These are phyloP conservation scores for Vitis hybrid DNA, from an alignment of 177 flowering plant genomes.

Conservation along the genomic window DNA sequence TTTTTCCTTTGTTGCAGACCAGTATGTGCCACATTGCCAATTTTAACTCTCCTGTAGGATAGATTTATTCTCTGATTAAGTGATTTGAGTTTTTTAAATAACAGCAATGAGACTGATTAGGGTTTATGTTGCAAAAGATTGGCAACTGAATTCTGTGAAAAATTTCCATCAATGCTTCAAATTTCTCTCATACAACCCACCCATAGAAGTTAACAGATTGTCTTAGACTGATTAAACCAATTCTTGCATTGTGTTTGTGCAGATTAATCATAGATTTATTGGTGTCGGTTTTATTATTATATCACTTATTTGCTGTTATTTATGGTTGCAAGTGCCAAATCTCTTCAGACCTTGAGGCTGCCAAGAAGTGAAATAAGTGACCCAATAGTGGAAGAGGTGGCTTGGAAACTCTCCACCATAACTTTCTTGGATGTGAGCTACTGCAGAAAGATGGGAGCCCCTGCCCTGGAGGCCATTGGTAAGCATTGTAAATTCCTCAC, in stretches of 20 bases:
- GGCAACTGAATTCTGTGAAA: too few species aligned
- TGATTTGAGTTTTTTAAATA: neutral
- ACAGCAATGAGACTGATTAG: too few species aligned
- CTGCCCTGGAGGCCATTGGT: conserved; percentile 52
- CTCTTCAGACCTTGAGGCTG: conserved; percentile 41
- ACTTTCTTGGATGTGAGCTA: conserved; percentile 55
- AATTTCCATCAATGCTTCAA: too few species aligned
- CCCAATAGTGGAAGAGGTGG: conserved; percentile 39
- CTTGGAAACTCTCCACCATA: conserved; percentile 31
- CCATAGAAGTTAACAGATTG: too few species aligned
- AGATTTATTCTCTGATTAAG: neutral
- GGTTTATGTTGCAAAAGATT: too few species aligned
- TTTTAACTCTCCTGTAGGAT: neutral
- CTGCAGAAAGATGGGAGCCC: conserved; percentile 44
- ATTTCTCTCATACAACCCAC: too few species aligned
- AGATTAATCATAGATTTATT: neutral
- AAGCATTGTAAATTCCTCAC: conserved; percentile 45
- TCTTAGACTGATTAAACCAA: too few species aligned
- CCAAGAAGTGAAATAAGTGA: conserved; percentile 50
- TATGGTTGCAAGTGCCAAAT: conserved; percentile 42
- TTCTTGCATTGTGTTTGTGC: neutral
- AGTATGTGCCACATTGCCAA: conserved; percentile 2
- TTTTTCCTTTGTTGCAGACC: conserved; percentile 12
- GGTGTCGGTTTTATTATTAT: neutral
- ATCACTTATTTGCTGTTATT: conserved; percentile 1